These are phyloP conservation scores for Pleurotus salmoneostramineus DNA, from an alignment of 768 basidiomycete species.

Conservation along the genomic window DNA sequence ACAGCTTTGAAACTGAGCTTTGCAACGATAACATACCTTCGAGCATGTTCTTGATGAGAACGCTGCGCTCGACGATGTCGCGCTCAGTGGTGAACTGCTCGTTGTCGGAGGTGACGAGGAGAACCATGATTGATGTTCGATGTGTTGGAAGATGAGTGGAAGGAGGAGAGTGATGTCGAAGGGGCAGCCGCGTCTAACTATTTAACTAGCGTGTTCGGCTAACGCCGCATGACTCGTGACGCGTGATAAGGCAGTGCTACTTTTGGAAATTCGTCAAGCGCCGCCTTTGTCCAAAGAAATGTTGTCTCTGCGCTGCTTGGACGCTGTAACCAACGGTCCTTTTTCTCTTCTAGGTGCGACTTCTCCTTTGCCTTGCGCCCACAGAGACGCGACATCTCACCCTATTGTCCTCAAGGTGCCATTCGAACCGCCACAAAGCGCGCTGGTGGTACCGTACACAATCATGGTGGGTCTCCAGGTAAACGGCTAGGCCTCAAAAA, in stretches of 20 bases:
- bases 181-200: slow-evolving; percentile 25
- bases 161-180: slow-evolving; percentile 10
- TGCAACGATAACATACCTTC: slow-evolving; percentile 59
- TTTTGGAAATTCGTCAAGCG: neutral
- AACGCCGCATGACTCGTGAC: slow-evolving; percentile 28
- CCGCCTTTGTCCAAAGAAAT: slow-evolving; percentile 3
- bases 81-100: slow-evolving; percentile 92
- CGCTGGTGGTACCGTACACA: slow-evolving; percentile 91
- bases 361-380: neutral
- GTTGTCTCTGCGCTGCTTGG: slow-evolving; percentile 43
- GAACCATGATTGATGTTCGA: slow-evolving; percentile 54
- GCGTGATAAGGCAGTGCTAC: slow-evolving; percentile 5
- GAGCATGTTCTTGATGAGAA: slow-evolving; percentile 99
- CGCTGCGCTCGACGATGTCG: slow-evolving; percentile 92
- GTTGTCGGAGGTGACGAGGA: slow-evolving; percentile 91
- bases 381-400: neutral
- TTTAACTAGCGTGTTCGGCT: slow-evolving; percentile 23
- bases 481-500: slow-evolving; percentile 94
- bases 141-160: slow-evolving; percentile 15
- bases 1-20: neutral
- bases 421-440: slow-evolving; percentile 95
- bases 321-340: slow-evolving; percentile 31
- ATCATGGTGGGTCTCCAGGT: slow-evolving; percentile 90
- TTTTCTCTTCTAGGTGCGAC: slow-evolving; percentile 45
- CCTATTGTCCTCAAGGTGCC: slow-evolving; percentile 37